A percentile compares a stretch with the other conserved stretches of the same genome.
phyloP scores from a whole-genome alignment of 2,329 filamentous ascomycete genomes.

The Rutstroemia sp. region DNA sequence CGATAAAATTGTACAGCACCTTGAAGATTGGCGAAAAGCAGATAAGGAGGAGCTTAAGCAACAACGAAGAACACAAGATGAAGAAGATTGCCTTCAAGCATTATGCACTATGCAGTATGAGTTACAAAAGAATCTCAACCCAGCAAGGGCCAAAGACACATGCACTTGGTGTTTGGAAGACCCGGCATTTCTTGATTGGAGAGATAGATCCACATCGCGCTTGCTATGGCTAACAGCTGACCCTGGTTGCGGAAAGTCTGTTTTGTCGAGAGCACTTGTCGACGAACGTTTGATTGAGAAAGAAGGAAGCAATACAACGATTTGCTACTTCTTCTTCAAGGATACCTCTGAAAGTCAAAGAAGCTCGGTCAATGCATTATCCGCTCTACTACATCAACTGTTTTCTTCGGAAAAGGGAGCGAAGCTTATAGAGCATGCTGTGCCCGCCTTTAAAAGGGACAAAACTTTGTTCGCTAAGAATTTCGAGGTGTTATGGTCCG shows the following conservation, averaged over 20 bases:
- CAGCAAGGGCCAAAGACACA: neutral
- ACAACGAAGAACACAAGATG: neutral
- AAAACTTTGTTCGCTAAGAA: neutral
- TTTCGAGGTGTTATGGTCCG: neutral
- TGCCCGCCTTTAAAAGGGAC: neutral
- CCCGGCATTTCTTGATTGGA: neutral
- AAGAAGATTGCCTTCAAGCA: neutral
- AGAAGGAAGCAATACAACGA: neutral
- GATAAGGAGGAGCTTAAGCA: too few relatives aligned
- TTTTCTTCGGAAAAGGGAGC: neutral
- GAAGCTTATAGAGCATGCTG: neutral
- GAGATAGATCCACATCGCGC: neutral
- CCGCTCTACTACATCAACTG: slow-evolving; percentile 7
- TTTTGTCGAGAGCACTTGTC: slow-evolving; percentile 6
- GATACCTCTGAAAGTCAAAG: neutral
- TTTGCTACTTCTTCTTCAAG: slow-evolving; percentile 11
- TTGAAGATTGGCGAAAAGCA: neutral
- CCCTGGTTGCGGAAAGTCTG: slow-evolving; percentile 8
- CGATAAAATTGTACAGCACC: neutral
- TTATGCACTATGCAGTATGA: neutral
- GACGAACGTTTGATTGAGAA: neutral
- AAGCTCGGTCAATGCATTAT: slow-evolving; percentile 1
- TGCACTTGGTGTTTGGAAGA: slow-evolving; percentile 1
- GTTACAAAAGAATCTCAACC: slow-evolving; percentile 1
- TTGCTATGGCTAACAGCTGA: slow-evolving; percentile 5